Evolutionary conservation across 345 rosid species (phyloP).

Genomic region (Camelina hispida): DNA sequence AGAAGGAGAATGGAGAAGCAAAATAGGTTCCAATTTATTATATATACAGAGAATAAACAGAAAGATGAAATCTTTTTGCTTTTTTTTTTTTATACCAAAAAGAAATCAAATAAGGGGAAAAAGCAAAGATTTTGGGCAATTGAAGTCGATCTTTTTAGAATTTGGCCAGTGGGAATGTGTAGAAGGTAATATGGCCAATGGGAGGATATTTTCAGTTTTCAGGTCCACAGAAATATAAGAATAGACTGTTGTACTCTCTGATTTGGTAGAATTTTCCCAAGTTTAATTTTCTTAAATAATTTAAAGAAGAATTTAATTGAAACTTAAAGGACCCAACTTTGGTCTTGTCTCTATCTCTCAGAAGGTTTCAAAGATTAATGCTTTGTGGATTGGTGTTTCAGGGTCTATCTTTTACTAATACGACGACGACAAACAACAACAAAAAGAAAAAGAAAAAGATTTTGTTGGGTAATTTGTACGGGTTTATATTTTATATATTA

Average conservation of each 20-base stretch:
- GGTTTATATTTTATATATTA: too few relatives aligned
- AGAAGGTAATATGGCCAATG: constrained; percentile 38
- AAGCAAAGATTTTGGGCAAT: not conserved
- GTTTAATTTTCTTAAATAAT: not conserved
- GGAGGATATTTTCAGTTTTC: constrained; percentile 9
- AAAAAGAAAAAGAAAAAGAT: too few relatives aligned
- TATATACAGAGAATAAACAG: constrained; percentile 37
- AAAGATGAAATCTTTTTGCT: constrained; percentile 36
- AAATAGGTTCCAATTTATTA: constrained; percentile 20
- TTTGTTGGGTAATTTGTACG: too few relatives aligned
- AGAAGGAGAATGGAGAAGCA: constrained; percentile 26
- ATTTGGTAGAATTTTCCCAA: constrained; percentile 9
- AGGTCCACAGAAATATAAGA: constrained; percentile 23
- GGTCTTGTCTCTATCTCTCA: too few relatives aligned
- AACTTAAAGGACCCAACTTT: too few relatives aligned
- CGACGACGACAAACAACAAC: too few relatives aligned
- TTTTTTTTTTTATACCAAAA: not conserved
- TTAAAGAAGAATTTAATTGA: not conserved
- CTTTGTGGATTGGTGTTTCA: too few relatives aligned
- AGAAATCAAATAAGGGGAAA: constrained; percentile 27
- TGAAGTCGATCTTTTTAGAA: constrained; percentile 29
- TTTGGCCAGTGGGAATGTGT: constrained; percentile 33
- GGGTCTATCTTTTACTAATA: too few relatives aligned
- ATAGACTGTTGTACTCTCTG: constrained; percentile 16
- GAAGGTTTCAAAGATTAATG: too few relatives aligned